These are phyloP conservation scores for Zychaea mexicana DNA, from an alignment of 371 early-diverging fungal species.

Conservation along the genomic window DNA sequence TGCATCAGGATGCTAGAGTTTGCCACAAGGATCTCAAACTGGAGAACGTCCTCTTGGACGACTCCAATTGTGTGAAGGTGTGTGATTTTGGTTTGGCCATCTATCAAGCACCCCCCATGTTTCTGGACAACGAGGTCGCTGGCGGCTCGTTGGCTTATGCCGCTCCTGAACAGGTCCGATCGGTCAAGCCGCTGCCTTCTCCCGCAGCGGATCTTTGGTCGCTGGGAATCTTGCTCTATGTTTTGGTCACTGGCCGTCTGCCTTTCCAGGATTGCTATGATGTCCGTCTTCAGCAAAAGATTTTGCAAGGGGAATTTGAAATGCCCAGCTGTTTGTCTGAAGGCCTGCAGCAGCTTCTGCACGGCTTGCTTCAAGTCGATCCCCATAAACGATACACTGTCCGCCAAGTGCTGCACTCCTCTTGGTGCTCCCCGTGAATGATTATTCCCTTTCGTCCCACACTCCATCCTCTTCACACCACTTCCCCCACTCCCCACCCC, in stretches of 20 bases:
- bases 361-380: conserved; percentile 23
- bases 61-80: conserved; percentile 63
- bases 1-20: conserved; percentile 75
- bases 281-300: conserved; percentile 70
- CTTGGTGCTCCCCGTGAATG: conserved; percentile 26
- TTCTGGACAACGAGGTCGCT: conserved; percentile 6
- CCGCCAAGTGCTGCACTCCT: conserved; percentile 24
- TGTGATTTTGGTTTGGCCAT: conserved; percentile 91
- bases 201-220: conserved; percentile 83
- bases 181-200: conserved; percentile 39
- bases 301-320: conserved; percentile 53
- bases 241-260: conserved; percentile 67
- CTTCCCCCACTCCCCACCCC: conserved; percentile 32
- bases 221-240: conserved; percentile 80
- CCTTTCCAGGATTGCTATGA: conserved; percentile 80
- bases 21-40: conserved; percentile 94
- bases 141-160: conserved; percentile 81
- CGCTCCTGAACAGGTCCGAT: conserved; percentile 74
- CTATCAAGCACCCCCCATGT: conserved; percentile 25
- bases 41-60: conserved; percentile 83
- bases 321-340: conserved; percentile 30
- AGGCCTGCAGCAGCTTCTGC: conserved; percentile 22
- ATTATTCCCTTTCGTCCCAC: neutral
- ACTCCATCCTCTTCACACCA: neutral
- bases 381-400: conserved; percentile 26